phyloP scores from a whole-genome alignment of 306 rosid genomes.

The Trichosanthes truncata region DNA sequence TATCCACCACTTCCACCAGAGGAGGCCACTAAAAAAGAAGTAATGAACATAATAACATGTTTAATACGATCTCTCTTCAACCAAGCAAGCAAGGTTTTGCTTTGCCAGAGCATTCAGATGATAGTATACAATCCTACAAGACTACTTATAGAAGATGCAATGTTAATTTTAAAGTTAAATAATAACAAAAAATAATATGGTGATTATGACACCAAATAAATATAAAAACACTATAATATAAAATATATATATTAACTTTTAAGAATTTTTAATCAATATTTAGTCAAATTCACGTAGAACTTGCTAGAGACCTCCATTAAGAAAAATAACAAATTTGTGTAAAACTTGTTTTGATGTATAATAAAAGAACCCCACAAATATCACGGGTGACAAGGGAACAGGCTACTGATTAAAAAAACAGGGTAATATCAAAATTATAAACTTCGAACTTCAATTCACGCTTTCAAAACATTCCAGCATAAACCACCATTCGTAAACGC shows the following conservation, averaged over 20 bases:
- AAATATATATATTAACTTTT: background rate
- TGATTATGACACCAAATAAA: background rate
- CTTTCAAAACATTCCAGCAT: background rate
- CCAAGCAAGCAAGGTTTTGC: background rate
- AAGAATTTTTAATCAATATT: background rate
- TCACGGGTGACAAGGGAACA: background rate
- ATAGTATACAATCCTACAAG: background rate
- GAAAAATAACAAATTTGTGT: background rate
- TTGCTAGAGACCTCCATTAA: background rate
- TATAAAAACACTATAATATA: background rate
- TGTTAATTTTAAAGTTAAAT: background rate
- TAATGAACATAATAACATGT: background rate
- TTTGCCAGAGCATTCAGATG: background rate
- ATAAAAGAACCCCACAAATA: background rate
- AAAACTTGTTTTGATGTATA: background rate
- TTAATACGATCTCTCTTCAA: background rate
- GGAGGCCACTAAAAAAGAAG: slow-evolving; percentile 87
- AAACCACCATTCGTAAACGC: background rate
- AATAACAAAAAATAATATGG: background rate
- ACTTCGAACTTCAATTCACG: background rate
- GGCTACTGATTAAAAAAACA: background rate
- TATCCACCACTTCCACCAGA: slow-evolving; percentile 71
- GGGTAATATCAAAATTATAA: background rate
- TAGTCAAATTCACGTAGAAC: background rate
- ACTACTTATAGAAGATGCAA: background rate